Percentiles rank a stretch among this genome's conserved stretches.
Conservation (phyloP, 2,329 filamentous ascomycete species). For the Sclerotinia minor region DNA sequence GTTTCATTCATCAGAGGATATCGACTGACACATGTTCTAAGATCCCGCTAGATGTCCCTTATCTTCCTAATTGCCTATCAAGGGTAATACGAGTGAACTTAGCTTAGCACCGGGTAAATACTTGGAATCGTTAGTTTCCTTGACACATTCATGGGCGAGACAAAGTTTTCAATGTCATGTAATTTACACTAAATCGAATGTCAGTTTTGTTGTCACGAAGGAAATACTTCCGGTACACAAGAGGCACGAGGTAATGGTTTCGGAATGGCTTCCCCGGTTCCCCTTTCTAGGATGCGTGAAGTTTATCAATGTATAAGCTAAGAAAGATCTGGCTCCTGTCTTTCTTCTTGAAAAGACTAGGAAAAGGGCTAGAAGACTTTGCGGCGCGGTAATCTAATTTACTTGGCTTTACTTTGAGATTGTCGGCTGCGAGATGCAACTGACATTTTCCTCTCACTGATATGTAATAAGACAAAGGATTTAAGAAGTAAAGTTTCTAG, state of each 20-base stretch:
- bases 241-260: background rate
- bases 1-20: too few species aligned
- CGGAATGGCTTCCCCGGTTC: rapidly evolving
- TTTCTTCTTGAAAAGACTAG: background rate
- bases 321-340: background rate
- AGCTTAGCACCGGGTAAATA: background rate
- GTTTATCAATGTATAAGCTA: background rate
- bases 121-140: background rate
- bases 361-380: background rate
- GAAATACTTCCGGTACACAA: too few species aligned
- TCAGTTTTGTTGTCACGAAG: background rate
- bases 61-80: background rate
- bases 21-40: background rate
- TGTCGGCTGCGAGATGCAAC: background rate
- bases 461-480: background rate
- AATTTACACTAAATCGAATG: background rate
- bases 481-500: background rate
- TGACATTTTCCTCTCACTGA: rapidly evolving
- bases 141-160: background rate
- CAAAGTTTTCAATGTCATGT: background rate
- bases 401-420: background rate
- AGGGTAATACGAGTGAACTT: too few species aligned
- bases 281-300: background rate
- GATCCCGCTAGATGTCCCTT: background rate
- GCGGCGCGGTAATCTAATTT: background rate